Evolutionary conservation across 345 rosid species (phyloP).

Genomic region (Populus euphratica): DNA sequence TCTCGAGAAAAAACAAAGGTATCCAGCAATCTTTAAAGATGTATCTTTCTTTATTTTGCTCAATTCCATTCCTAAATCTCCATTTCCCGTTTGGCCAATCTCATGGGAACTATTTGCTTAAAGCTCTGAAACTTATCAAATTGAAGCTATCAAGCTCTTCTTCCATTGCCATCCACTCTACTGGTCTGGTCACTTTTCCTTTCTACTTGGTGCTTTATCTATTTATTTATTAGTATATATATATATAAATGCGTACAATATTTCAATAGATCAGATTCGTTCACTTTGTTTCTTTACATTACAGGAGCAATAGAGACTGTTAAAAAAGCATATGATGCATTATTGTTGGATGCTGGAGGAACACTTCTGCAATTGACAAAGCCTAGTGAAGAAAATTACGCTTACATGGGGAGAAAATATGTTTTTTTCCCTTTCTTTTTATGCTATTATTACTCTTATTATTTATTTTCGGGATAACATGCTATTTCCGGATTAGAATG

Average conservation of each 20-base stretch:
- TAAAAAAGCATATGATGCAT: constrained; percentile 61
- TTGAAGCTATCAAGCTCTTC: constrained; percentile 25
- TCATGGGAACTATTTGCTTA: constrained; percentile 35
- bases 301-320: constrained; percentile 29
- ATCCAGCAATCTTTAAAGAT: too few species aligned
- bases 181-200: constrained; percentile 26
- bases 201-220: background rate
- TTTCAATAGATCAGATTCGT: background rate
- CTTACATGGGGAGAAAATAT: constrained; percentile 69
- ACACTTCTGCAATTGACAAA: constrained; percentile 71
- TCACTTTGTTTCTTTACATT: background rate
- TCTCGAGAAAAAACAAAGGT: too few species aligned
- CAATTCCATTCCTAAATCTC: too few species aligned
- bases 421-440: constrained; percentile 32
- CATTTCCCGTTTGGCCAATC: background rate
- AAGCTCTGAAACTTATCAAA: constrained; percentile 41
- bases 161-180: constrained; percentile 37
- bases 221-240: background rate
- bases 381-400: constrained; percentile 75
- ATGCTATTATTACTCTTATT: too few species aligned
- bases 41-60: too few species aligned
- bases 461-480: too few species aligned
- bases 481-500: background rate
- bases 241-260: background rate
- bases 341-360: constrained; percentile 85